Percentiles rank a stretch among this genome's conserved stretches.
These are phyloP conservation scores for Clitoria ternatea DNA, from an alignment of 306 rosid species.

Conservation along the genomic window DNA sequence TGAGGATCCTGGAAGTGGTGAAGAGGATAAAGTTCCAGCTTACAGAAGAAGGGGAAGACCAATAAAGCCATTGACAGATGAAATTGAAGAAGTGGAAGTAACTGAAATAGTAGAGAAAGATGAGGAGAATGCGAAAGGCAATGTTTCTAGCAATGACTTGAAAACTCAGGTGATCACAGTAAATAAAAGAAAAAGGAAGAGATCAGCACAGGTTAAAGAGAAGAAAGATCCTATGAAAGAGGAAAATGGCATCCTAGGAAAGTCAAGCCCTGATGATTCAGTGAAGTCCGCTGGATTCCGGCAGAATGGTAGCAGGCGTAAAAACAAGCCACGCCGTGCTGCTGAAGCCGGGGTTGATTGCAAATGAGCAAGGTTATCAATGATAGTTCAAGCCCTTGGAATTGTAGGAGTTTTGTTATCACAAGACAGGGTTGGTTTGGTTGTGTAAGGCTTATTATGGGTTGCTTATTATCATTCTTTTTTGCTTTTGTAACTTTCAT, in stretches of 20 bases:
- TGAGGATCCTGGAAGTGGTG: conserved; percentile 52
- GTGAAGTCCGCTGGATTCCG: conserved; percentile 67
- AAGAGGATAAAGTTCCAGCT: conserved; percentile 52
- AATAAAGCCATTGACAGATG: conserved; percentile 46
- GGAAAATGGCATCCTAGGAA: conserved; percentile 40
- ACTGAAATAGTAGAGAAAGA: conserved; percentile 48
- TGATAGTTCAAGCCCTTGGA: background rate
- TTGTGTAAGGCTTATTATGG: conserved; percentile 29
- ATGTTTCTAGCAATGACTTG: conserved; percentile 35
- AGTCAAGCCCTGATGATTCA: conserved; percentile 40
- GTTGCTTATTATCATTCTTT: conserved; percentile 13
- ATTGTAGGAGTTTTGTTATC: conserved; percentile 18
- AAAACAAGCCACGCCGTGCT: conserved; percentile 85
- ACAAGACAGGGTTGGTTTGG: conserved; percentile 9
- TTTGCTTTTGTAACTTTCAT: conserved; percentile 19
- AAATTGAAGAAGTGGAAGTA: conserved; percentile 42
- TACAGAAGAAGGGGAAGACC: conserved; percentile 61
- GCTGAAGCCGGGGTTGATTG: conserved; percentile 89
- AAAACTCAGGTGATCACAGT: conserved; percentile 39
- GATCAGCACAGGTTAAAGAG: conserved; percentile 46
- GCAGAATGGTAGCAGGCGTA: conserved; percentile 78
- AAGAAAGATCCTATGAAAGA: conserved; percentile 44
- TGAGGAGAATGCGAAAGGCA: conserved; percentile 38
- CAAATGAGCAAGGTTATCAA: conserved; percentile 53
- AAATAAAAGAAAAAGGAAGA: conserved; percentile 58